phyloP scores from a whole-genome alignment of 73 alveolate genomes.

The Paraurostyla sp. region DNA sequence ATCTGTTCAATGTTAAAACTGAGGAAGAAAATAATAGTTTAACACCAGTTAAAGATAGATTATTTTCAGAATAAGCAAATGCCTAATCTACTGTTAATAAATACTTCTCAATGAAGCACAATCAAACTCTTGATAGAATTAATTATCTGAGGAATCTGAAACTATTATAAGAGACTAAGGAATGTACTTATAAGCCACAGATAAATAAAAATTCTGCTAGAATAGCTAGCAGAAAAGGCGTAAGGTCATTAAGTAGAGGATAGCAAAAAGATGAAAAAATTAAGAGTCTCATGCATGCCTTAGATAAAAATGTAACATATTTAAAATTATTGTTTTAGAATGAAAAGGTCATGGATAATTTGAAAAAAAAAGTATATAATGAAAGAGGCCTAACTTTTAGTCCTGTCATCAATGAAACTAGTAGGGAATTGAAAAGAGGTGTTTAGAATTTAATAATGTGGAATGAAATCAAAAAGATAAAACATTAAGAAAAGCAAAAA shows the following conservation, averaged over 20 bases:
- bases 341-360: slow-evolving; percentile 26
- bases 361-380: not conserved
- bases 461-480: slow-evolving; percentile 12
- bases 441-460: not conserved
- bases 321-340: slow-evolving; percentile 19
- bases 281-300: not conserved
- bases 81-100: slow-evolving; percentile 19
- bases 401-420: slow-evolving; percentile 25
- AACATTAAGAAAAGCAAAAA: slow-evolving; percentile 15
- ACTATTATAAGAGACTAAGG: slow-evolving; percentile 13
- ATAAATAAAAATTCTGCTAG: slow-evolving; percentile 1
- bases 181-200: slow-evolving; percentile 36
- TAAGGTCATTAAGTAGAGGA: not conserved
- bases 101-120: slow-evolving; percentile 20
- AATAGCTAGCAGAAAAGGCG: not conserved
- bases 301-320: slow-evolving; percentile 38
- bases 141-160: slow-evolving; percentile 16
- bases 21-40: not conserved
- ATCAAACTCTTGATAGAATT: slow-evolving; percentile 5
- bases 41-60: slow-evolving; percentile 39
- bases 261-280: not conserved
- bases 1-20: not conserved
- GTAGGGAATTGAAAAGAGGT: slow-evolving; percentile 30
- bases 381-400: slow-evolving; percentile 48
- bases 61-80: slow-evolving; percentile 6